Base-by-base conservation (phyloP, 2,329 filamentous ascomycete genomes). In the Periconia sp. region DNA sequence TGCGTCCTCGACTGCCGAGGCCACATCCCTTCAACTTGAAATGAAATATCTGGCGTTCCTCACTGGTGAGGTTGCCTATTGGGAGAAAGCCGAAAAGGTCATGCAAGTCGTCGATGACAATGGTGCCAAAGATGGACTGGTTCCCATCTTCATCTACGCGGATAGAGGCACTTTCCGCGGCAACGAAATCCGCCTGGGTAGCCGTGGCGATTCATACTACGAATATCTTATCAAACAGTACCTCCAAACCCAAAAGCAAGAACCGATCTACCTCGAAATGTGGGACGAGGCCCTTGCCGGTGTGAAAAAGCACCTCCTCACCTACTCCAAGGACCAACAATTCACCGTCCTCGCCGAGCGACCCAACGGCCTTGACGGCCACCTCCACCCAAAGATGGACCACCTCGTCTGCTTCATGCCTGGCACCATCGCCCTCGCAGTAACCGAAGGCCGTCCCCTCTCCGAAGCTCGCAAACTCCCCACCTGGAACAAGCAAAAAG, bases 151-250 rank as follows among this genome's bases (percentile, higher is more conserved):
- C 75, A 88, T 99, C 61, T 87, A 91, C 70, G 85, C 94, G 3
- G 84, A 86, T 27, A 85, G 79, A 13, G 94, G 94, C 52, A 78
- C 85, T 49, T 99, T 97, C 76, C 83, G 85, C 47, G 91, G 91
- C 18, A 76, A 85, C 18, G 96, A 97, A 68, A 93, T 99, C 66
- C 89, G 94, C 17, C 82, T 97, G 19, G 94, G 94, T 40, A 97
- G 91, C 71, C 85, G 94, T 56, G 94, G 94, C 44, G 94, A 99
- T 77, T 97, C 92, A 45, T 99, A 97, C 77, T 99, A 99, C 76
- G 83, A 99, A 76, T 99, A 99, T 73, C 85, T 99, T 47, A 95
- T 97, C 79, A 99, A 99, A 78, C 94, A 99, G 73, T 97, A 96
- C 71, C 81, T 97, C 18, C 94, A 99, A 74, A 99, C 94, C 13